Percentiles rank a stretch among this genome's conserved stretches.
These are phyloP conservation scores for Mortierella antarctica DNA, from an alignment of 192 early-diverging fungal genomes.

Conservation along the genomic window DNA sequence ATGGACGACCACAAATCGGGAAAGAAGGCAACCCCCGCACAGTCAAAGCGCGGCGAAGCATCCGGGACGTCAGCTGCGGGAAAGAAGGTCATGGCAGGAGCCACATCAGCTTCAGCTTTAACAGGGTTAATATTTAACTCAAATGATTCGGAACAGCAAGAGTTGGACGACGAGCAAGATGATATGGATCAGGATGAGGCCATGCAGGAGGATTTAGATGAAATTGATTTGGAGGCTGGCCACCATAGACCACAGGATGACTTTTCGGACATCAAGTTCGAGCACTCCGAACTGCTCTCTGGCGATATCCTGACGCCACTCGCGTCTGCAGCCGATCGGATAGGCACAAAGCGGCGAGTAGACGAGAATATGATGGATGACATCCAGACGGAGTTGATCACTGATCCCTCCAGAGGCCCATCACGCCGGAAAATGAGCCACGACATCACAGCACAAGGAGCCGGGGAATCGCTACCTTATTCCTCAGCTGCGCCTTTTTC, in stretches of 20 bases:
- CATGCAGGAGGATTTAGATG: conserved; percentile 11
- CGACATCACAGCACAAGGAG: conserved; percentile 7
- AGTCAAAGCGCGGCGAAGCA: neutral
- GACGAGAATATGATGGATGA: conserved; percentile 36
- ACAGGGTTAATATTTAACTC: neutral
- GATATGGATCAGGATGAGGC: conserved; percentile 36
- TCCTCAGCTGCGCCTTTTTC: neutral
- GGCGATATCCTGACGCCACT: conserved; percentile 33
- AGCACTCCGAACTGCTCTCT: conserved; percentile 19
- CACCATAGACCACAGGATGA: conserved; percentile 15
- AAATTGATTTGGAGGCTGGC: conserved; percentile 46
- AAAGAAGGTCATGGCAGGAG: conserved; percentile 2
- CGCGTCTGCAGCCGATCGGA: conserved; percentile 15
- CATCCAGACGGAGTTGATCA: conserved; percentile 12
- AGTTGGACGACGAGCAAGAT: conserved; percentile 26
- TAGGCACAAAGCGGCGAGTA: conserved; percentile 35
- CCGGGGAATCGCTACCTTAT: neutral
- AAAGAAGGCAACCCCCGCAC: conserved; percentile 15
- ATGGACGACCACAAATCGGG: conserved; percentile 55
- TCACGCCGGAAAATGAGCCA: conserved; percentile 54
- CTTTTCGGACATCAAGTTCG: conserved; percentile 20
- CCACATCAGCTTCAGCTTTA: neutral
- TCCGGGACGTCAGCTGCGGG: neutral
- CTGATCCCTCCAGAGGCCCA: conserved; percentile 33
- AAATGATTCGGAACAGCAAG: conserved; percentile 4